Evolutionary conservation across 345 rosid genomes (phyloP).

Genomic region (Reutealis trisperma): DNA sequence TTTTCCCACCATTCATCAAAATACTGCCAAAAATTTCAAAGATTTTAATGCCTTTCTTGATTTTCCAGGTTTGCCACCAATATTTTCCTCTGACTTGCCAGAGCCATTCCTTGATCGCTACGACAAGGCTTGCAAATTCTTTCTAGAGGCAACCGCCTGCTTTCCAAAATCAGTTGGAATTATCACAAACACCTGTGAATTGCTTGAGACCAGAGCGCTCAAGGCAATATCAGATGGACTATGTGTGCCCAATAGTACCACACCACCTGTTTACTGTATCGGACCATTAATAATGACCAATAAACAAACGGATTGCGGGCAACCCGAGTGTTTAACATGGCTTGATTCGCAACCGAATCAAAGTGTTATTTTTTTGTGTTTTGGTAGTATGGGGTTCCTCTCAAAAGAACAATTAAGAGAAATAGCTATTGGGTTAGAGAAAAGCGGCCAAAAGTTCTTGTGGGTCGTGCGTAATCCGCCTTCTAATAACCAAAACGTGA

Average conservation of each 20-base stretch:
- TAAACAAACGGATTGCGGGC: background rate
- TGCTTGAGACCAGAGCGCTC: constrained; percentile 45
- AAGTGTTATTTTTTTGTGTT: constrained; percentile 18
- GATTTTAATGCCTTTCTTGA: constrained; percentile 13
- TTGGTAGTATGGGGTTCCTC: constrained; percentile 14
- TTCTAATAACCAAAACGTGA: background rate
- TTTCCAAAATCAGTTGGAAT: constrained; percentile 35
- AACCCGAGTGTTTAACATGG: constrained; percentile 7
- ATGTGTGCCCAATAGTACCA: constrained; percentile 30
- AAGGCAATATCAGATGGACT: constrained; percentile 47
- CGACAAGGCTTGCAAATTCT: constrained; percentile 11
- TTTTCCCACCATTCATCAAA: constrained; percentile 15
- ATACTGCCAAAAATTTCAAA: constrained; percentile 4
- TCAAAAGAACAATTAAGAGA: constrained; percentile 4
- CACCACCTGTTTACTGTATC: background rate
- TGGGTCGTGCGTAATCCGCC: constrained; percentile 16
- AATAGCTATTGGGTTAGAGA: constrained; percentile 17
- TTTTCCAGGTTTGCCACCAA: constrained; percentile 27
- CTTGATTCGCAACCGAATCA: constrained; percentile 17
- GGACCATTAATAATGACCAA: background rate
- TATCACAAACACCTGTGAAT: constrained; percentile 54
- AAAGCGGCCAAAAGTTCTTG: constrained; percentile 14
- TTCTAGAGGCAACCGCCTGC: constrained; percentile 2
- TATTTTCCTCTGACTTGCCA: constrained; percentile 26
- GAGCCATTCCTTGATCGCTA: constrained; percentile 7